Evolutionary conservation across 2,329 filamentous ascomycete genomes (phyloP), one percentile per base, ranked within the genome.

Genomic region (Rhinocladiella similis): DNA sequence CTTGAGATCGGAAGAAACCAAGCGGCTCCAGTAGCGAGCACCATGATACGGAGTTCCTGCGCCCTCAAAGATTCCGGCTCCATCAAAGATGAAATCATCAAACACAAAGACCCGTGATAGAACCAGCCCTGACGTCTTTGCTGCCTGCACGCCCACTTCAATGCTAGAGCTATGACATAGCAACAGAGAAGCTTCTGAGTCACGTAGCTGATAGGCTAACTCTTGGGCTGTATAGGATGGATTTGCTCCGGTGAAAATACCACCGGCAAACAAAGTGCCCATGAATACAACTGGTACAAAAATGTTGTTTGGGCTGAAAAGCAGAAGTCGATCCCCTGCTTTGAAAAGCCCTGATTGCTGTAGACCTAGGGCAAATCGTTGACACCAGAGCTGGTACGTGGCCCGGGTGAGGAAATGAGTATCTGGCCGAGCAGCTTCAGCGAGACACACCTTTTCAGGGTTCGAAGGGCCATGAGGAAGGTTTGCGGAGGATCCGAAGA

Each of bases 231-330:
- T 83, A 60, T 84, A 89, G 2, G 75, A 77, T 0, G 86, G 86
- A 60, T 89, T 89, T 3, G 86, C 86, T 27, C 87, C 88, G 0
- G 84, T 88, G 71, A 91, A 90, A 48, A 91, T 75, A 6, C 87
- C 87, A 6, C 87, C 86, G 0, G 88, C 86, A 81, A 89, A 89
- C 46, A 90, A 76, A 12, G 86, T 77, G 22, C 88, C 88, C 69
- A 89, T 77, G 50, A 90, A 82, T 2, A 89, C 74, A 0, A 80
- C 74, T 0, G 88, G 85, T 64, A 85, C 88, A 72, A 85, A 88
- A 19, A 91, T 72, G 60, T 79, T 85, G 73, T 90, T 91, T 29
- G 82, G 81, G 0, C 85, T 84, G 70, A 85, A 90, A n/a, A 91
- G 73, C 47, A 91, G 73, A 5, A 91, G 81, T 2, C 87, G 82